phyloP scores from a whole-genome alignment of 495 filamentous ascomycete species.

The Penicillium salamii region DNA sequence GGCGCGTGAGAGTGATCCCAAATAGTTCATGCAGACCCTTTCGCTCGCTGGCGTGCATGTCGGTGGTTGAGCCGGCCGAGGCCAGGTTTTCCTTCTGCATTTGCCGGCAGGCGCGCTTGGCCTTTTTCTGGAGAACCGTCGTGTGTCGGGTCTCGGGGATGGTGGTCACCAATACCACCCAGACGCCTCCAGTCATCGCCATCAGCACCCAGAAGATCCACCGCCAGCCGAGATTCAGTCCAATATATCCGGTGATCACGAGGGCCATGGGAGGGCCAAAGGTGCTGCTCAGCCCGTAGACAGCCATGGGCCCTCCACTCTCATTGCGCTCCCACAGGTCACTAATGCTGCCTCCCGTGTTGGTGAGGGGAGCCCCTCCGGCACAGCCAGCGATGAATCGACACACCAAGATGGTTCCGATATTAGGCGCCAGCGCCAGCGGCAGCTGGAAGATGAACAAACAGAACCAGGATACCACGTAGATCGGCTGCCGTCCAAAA shows the following conservation, averaged over 20 bases:
- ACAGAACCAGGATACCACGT: slow-evolving; percentile 54
- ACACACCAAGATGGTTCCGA: slow-evolving; percentile 52
- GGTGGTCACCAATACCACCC: slow-evolving; percentile 36
- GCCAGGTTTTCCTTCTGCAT: slow-evolving; percentile 50
- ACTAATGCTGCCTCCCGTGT: slow-evolving; percentile 41
- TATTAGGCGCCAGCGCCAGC: slow-evolving; percentile 54
- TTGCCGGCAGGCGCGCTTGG: slow-evolving; percentile 47
- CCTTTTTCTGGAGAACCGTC: slow-evolving; percentile 49
- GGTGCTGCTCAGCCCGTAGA: slow-evolving; percentile 46
- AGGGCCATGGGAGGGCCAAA: slow-evolving; percentile 40
- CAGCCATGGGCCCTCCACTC: slow-evolving; percentile 58
- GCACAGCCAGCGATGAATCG: slow-evolving; percentile 56
- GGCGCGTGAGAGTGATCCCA: slow-evolving; percentile 46
- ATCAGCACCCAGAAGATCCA: slow-evolving; percentile 48
- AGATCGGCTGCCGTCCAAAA: slow-evolving; percentile 59
- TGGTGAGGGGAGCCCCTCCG: slow-evolving; percentile 50
- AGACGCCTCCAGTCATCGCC: slow-evolving; percentile 43
- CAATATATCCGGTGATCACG: slow-evolving; percentile 44
- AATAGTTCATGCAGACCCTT: slow-evolving; percentile 60
- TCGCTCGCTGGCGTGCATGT: slow-evolving; percentile 33
- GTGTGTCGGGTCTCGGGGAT: slow-evolving; percentile 46
- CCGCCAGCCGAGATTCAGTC: slow-evolving; percentile 32
- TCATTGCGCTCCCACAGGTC: slow-evolving; percentile 45
- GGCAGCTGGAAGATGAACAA: slow-evolving; percentile 60
- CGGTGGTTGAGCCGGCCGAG: slow-evolving; percentile 38